Percentiles rank a stretch among this genome's conserved stretches.
These are phyloP conservation scores for Aquanectria penicillioides DNA, from an alignment of 2,329 filamentous ascomycete species.

Conservation along the genomic window DNA sequence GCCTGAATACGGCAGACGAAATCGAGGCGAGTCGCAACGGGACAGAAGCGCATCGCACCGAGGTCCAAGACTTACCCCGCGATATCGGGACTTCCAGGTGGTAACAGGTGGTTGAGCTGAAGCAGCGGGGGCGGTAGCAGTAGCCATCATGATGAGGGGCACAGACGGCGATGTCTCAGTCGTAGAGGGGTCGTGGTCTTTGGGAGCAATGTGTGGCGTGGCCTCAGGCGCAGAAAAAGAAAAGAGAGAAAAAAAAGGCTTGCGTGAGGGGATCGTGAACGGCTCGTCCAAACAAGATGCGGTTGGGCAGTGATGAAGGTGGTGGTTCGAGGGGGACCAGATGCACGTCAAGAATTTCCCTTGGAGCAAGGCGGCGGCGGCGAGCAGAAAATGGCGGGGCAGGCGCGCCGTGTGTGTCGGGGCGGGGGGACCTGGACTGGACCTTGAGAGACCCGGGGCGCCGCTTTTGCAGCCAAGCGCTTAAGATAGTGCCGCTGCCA, in stretches of 20 bases:
- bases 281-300: not conserved
- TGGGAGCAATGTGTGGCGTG: not conserved
- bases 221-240: not conserved
- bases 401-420: no score
- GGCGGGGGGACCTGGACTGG: not conserved
- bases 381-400: constrained; percentile 11
- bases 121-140: constrained; percentile 26
- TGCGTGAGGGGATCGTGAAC: constrained; percentile 12
- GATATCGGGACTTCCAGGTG: constrained; percentile 69
- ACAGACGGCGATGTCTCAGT: not conserved
- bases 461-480: no score
- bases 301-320: constrained; percentile 1
- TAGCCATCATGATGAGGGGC: constrained; percentile 31
- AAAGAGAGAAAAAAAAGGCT: not conserved
- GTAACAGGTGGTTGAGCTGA: constrained; percentile 57
- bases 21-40: no score
- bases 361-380: no score
- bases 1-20: no score
- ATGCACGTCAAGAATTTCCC: constrained; percentile 11
- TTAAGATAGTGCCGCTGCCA: no score
- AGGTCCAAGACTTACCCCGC: constrained; percentile 65
- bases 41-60: no score
- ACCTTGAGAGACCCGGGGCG: no score
- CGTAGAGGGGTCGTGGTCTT: not conserved
- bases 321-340: constrained; percentile 12